Evolutionary conservation across 2,329 filamentous ascomycete genomes (phyloP).

Genomic region (Penicillium sp.): DNA sequence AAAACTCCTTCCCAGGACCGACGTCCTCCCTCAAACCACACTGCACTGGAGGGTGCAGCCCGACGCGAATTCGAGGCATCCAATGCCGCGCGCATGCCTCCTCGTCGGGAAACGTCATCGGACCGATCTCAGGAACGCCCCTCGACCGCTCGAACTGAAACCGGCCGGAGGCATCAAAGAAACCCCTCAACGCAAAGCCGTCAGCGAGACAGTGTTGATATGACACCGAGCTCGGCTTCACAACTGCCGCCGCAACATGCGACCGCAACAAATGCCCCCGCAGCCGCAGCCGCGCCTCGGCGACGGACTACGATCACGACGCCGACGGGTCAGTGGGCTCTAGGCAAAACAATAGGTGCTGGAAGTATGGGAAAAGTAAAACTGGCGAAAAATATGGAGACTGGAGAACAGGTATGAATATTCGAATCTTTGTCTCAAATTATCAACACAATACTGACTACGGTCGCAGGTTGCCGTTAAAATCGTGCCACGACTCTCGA

Average conservation of each 20-base stretch:
- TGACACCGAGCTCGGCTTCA: conserved; percentile 48
- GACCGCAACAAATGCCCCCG: conserved; percentile 31
- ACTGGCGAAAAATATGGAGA: conserved; percentile 84
- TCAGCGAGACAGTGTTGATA: conserved; percentile 46
- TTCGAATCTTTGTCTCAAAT: not conserved
- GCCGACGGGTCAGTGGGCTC: conserved; percentile 85
- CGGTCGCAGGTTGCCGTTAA: conserved; percentile 80
- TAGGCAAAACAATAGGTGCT: conserved; percentile 95
- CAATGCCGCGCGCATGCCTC: conserved; percentile 60
- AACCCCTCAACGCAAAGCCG: conserved; percentile 43
- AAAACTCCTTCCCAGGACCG: conserved; percentile 47
- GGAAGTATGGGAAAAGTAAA: conserved; percentile 99
- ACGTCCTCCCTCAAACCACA: conserved; percentile 49
- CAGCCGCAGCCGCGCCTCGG: conserved; percentile 41
- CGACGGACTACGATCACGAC: conserved; percentile 82
- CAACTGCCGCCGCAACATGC: conserved; percentile 56
- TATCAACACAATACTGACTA: not conserved
- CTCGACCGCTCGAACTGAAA: conserved; percentile 54
- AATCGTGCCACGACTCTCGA: conserved; percentile 87
- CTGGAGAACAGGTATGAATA: conserved; percentile 74
- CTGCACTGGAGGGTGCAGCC: conserved; percentile 53
- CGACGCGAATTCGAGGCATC: conserved; percentile 73
- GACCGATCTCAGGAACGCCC: conserved; percentile 54
- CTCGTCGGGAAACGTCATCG: conserved; percentile 63
- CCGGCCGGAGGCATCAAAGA: conserved; percentile 45